A percentile compares a stretch with the other conserved stretches of the same genome.
phyloP scores from a whole-genome alignment of 257 asterid species.

The Thymus mandschuricus region DNA sequence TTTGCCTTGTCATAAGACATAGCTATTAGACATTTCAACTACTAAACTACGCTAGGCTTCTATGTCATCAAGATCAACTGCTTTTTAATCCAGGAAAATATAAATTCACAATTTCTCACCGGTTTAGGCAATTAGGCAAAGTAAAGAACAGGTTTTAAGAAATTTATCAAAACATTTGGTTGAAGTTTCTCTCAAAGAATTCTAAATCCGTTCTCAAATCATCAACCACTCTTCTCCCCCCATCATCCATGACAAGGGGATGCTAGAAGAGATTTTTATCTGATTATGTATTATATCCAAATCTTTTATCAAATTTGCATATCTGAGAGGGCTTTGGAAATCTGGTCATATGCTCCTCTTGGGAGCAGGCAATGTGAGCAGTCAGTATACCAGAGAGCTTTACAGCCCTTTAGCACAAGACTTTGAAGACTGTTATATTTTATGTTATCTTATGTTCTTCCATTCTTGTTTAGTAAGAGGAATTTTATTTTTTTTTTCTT shows the following conservation, averaged over 20 bases:
- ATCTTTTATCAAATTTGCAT: conserved; percentile 1
- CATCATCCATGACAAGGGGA: neutral
- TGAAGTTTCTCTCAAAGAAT: neutral
- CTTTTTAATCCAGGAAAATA: neutral
- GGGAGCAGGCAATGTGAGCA: neutral
- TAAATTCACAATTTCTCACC: neutral
- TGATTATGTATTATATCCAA: neutral
- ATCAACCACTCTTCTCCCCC: neutral
- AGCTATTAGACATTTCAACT: conserved; percentile 13
- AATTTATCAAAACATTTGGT: neutral
- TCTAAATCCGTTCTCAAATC: no score
- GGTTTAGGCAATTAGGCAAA: neutral
- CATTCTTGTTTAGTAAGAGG: no score
- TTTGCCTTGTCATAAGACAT: neutral
- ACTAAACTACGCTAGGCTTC: neutral
- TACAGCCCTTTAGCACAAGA: neutral
- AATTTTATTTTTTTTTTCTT: neutral
- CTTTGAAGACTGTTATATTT: no score
- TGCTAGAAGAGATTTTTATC: neutral
- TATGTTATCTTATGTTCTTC: no score
- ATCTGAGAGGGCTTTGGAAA: neutral
- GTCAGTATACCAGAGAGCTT: neutral
- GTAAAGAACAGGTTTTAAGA: neutral
- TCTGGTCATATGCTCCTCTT: neutral
- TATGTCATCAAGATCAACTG: conserved; percentile 9